Base-by-base conservation (phyloP, 2,329 filamentous ascomycete species). In the Pseudopyrenochaeta lycopersici region DNA sequence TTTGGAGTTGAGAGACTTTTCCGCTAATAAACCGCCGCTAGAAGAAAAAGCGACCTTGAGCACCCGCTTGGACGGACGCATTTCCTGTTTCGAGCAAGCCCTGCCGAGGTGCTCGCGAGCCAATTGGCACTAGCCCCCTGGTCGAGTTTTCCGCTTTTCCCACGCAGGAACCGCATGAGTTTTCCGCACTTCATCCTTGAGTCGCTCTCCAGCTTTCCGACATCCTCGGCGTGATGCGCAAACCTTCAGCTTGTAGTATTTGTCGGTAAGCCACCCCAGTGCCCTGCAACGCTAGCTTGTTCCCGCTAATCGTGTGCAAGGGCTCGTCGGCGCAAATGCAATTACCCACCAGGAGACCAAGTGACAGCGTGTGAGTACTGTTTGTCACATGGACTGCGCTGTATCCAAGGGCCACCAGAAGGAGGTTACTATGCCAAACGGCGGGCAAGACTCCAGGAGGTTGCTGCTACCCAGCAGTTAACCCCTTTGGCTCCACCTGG, bases 381-480 rank as follows among this genome's bases (percentile, higher is more conserved):
- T 48, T 45, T 52, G 31, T 56, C 60, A 30, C 62, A 62, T 52
- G 62, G 58, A 29, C 46, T 60, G 32, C 58, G 40, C 7, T 67
- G 64, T 47, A 46, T 67, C 5, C 64, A 65, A 40, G 58, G 50
- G 9, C 64, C 64, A 5, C 64, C 64, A 42, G 62, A 65, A 45
- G 64, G 64, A 14, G 64, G 64, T 11, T 67, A 67, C 39, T 67
- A 67, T 57, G 64, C 64, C 40, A 56, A 55, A 45, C 58, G 62
- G 49, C 61, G 49, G 30, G 62, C 62, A 18, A 60, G 50, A 30
- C 57, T 62, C 20, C 54, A 60, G 21, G 55, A 58, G 36, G 29
- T 46, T 9, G 40, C 45, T 29, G 41, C 35, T 27, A 35, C n/a
- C 29, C 58, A 63, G 31, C 55, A 52, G 23, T 35, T 17, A 9